A percentile compares a stretch with the other conserved stretches of the same genome.
Conservation (phyloP, 495 filamentous ascomycete species). For the Staphylotrichum tortipilum region DNA sequence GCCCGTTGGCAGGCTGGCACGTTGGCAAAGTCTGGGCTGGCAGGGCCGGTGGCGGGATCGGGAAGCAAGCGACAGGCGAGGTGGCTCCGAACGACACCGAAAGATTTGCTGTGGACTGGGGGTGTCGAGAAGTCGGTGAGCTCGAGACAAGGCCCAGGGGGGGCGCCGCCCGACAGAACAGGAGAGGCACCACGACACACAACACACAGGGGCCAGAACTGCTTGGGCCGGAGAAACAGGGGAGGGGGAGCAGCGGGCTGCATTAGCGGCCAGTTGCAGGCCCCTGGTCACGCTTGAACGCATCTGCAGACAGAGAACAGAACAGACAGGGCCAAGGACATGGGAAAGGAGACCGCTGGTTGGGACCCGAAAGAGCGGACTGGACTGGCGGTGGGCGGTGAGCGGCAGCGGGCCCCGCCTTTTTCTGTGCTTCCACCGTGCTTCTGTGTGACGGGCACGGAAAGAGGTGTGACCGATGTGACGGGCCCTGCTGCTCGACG, state of each 20-base stretch:
- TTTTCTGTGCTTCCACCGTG: no score
- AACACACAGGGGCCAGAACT: constrained; percentile 10
- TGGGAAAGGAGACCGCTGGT: constrained; percentile 1
- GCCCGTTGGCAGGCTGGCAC: constrained; percentile 3
- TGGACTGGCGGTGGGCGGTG: constrained; percentile 26
- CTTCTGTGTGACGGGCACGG: constrained; percentile 3
- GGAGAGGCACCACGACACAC: constrained; percentile 12
- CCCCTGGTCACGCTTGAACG: constrained; percentile 7
- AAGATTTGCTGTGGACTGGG: no score
- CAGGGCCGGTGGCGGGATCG: no score
- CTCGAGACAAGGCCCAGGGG: constrained; percentile 17
- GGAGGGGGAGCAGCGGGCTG: constrained; percentile 13
- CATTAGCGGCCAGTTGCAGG: constrained; percentile 24
- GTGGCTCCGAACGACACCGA: constrained; percentile 15
- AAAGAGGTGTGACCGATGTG: constrained; percentile 16
- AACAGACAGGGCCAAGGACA: constrained; percentile 22
- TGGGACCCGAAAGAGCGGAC: constrained; percentile 17
- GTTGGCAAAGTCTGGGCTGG: no score
- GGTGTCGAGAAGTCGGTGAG: constrained; percentile 26
- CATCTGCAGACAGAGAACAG: constrained; percentile 23
- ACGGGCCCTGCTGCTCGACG: not conserved
- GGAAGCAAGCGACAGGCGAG: constrained; percentile 4
- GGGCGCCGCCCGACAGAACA: no score
- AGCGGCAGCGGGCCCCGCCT: constrained; percentile 2
- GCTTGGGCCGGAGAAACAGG: constrained; percentile 17